Evolutionary conservation across 2,329 filamentous ascomycete genomes (phyloP), one percentile per base, ranked within the genome.

Genomic region (Graphilbum fragrans): DNA sequence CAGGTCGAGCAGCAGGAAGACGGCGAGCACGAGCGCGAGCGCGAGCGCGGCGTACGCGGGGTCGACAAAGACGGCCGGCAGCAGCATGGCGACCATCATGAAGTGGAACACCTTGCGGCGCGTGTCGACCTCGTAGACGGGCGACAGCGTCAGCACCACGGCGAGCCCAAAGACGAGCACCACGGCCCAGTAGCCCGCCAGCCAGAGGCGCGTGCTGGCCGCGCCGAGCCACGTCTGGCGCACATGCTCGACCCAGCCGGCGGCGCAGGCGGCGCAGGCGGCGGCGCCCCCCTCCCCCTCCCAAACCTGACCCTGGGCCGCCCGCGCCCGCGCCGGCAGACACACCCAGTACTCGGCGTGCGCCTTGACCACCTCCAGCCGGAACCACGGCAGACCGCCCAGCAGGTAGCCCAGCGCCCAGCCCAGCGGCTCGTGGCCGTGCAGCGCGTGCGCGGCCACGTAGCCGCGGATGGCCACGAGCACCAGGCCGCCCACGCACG

Each of bases 31-130:
- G 25, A 95, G 64, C 0, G 72, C 70, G n/a, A 96, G 69, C 0
- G 87, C 86, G 12, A 98, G 67, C 1, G 83, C 77, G 38, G 80
- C 79, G 58, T 86, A 96, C 33, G 80, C 70, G 1, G 92, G 90
- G 58, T 98, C 92, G 48, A 96, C 65, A 56, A 79, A 95, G 2
- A 82, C 84, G 2, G 85, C 78, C 0, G 92, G 88, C 2, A 96
- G 70, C 42, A 98, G 80, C 86, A 98, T 95, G 42, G 79, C 78
- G 8, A 96, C 90, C 83, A 96, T 96, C 72, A 90, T 94, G 51
- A 93, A 93, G 59, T 98, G 92, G 58, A 98, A 98, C 20, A 96
- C 85, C 60, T 98, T 98, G 39, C 92, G 79, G 38, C 92, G 77
- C 1, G 92, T 98, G 61, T 98, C 92, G 37, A 98, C 90, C 61